phyloP scores from a whole-genome alignment of 257 asterid species.

The Nicotiana tomentosiformis region DNA sequence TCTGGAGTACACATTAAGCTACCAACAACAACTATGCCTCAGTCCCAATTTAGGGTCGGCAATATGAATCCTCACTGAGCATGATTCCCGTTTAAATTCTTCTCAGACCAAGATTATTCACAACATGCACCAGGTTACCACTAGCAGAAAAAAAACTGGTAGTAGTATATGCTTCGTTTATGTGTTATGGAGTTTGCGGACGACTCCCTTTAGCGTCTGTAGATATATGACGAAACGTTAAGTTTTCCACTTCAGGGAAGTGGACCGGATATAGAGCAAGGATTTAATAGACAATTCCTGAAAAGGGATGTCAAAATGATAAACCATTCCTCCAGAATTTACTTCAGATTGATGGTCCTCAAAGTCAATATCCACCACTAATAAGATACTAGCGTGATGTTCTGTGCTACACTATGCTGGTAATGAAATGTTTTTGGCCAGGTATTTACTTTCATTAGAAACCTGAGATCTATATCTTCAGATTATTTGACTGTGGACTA shows the following conservation, averaged over 20 bases:
- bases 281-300: not conserved
- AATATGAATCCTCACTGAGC: not conserved
- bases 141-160: not conserved
- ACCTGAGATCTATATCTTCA: not conserved
- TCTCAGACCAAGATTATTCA: not conserved
- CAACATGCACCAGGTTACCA: not conserved
- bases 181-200: not conserved
- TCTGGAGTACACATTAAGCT: not conserved
- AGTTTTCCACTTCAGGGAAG: not conserved
- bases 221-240: not conserved
- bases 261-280: not conserved
- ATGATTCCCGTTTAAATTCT: not conserved
- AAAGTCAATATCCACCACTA: not conserved
- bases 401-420: not conserved
- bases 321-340: not conserved
- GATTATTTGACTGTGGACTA: not conserved
- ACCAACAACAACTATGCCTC: not conserved
- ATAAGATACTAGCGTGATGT: not conserved
- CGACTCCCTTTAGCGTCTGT: not conserved
- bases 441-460: not conserved
- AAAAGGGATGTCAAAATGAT: not conserved
- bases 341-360: not conserved
- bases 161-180: not conserved
- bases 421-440: not conserved
- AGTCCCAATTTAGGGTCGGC: not conserved